Evolutionary conservation across 805 yeast genomes (phyloP), one percentile per base, ranked within the genome.

Genomic region (Candida quercuum): DNA sequence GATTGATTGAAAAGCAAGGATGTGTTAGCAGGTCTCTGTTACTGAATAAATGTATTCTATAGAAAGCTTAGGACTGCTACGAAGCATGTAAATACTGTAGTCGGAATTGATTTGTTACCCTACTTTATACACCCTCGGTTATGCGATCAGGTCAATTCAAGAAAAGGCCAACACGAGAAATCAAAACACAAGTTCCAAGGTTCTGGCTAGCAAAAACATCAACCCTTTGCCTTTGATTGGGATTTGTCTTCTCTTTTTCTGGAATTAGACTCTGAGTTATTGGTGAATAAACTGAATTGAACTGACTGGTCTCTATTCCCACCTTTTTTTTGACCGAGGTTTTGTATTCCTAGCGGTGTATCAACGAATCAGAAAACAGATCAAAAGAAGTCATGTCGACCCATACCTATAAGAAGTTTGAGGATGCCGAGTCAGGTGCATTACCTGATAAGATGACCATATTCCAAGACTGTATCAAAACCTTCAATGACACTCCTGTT

Each of bases 371-470:
- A 13, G 15, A 24, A 14, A 8, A n/a, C n/a, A 9, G 11, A 8
- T 24, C 27, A 8, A 26, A 26, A 26, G 8, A 9, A n/a, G n/a
- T n/a, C n/a, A 87, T 87, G 96, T 87, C 96, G 32, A 78, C 95
- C 27, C 78, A 71, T 48, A 70, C 84, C 32, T 87, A 86, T 65
- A 88, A 87, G 68, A 85, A 86, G 67, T 77, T 74, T 63, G 96
- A 88, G 56, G 87, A 84, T 58, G 58, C 75, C 39, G 86, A 74
- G 48, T 69, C 82, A 35, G 79, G 81, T 40, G 67, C 71, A 24
- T 61, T 75, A 50, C 94, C 95, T 39, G 98, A 93, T 65, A 89
- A 89, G 65, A 93, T 93, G 98, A 82, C 96, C 10, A 89, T 93
- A 45, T 91, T 84, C 62, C 99, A 93, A 65, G 96, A 89, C 60